Base-by-base conservation (phyloP, 1,139 yeast genomes). In the Suhomyces terraborum region DNA sequence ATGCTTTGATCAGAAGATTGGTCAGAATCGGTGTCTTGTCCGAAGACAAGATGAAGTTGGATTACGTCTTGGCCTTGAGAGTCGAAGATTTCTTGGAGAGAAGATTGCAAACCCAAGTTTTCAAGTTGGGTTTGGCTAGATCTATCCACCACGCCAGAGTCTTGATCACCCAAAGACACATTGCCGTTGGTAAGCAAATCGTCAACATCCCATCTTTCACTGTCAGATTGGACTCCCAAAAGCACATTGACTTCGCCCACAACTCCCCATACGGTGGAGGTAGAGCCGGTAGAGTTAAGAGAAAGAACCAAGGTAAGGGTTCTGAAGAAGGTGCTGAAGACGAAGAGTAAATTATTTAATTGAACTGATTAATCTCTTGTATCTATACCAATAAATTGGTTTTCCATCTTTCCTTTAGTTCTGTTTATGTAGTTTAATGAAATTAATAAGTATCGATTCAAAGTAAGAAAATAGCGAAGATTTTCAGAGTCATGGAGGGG, bases 201-300 rank as follows among this genome's bases (percentile, higher is more conserved):
- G 99, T 93, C 75, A 87, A 84, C 80, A 87, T 93, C 61, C 98
- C 99, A 77, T 91, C 98, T 58, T 93, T 93, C 93, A 87, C 91
- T 83, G 99, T 93, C 58, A 94, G 99, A 83, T 86, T 93, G 75
- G 99, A 93, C 80, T 91, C 98, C 61, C 98, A 93, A 80, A 93
- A 93, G 88, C 98, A 94, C 89, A 89, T 93, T 78, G 98, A 93
- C 84, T 93, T 93, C 65, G 95, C 98, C 66, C 85, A 91, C 73
- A 88, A 88, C 75, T 93, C 98, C 59, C 98, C 99, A 76, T 93
- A 88, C 88, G 98, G 98, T 74, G 98, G 98, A 80, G 98, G 97
- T 64, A 93, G 98, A 82, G 94, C 98, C 64, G 99, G 99, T 75
- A 94, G 98, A 84, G 96, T 88, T 67, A 94, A 94, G 85, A 89